Conservation (phyloP, 2,329 filamentous ascomycete genomes). For the Nigrograna mackinnonii region DNA sequence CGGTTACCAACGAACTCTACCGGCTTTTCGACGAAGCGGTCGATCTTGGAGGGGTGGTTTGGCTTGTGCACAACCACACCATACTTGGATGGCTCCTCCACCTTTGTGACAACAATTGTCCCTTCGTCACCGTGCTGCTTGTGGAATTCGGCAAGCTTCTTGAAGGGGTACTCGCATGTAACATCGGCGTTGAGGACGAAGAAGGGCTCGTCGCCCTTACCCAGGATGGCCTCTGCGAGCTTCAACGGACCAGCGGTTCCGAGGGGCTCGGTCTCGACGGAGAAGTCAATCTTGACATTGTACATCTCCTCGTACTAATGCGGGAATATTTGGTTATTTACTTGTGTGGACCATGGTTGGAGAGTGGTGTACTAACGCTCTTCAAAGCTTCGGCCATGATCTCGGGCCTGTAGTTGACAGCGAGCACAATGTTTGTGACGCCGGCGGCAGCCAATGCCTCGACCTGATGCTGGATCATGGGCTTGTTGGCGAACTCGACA, state of each 20-base stretch:
- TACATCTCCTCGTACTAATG: slow-evolving; percentile 82
- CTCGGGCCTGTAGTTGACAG: slow-evolving; percentile 98
- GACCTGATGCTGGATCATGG: slow-evolving; percentile 98
- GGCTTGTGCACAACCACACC: slow-evolving; percentile 98
- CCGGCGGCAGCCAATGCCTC: slow-evolving; percentile 91
- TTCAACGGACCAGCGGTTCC: slow-evolving; percentile 95
- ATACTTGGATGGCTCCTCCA: slow-evolving; percentile 98
- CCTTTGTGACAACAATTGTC: slow-evolving; percentile 97
- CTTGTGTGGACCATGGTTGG: background rate
- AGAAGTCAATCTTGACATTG: slow-evolving; percentile 95
- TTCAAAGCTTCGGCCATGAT: slow-evolving; percentile 93
- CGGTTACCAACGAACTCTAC: slow-evolving; percentile 98
- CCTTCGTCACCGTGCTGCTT: slow-evolving; percentile 91
- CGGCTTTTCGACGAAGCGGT: slow-evolving; percentile 99
- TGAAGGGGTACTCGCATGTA: slow-evolving; percentile 97
- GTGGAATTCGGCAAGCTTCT: slow-evolving; percentile 88
- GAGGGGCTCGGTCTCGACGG: slow-evolving; percentile 91
- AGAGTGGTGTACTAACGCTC: slow-evolving; percentile 63
- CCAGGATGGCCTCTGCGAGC: slow-evolving; percentile 88
- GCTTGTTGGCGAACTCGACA: slow-evolving; percentile 98
- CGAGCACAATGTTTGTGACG: slow-evolving; percentile 96
- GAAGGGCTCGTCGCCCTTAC: slow-evolving; percentile 92
- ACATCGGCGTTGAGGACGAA: slow-evolving; percentile 99
- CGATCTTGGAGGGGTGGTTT: slow-evolving; percentile 86
- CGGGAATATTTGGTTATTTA: slow-evolving; percentile 12